A percentile compares a stretch with the other conserved stretches of the same genome.
These are phyloP conservation scores for Hanseniaspora singularis DNA, from an alignment of 805 yeast species.

Conservation along the genomic window DNA sequence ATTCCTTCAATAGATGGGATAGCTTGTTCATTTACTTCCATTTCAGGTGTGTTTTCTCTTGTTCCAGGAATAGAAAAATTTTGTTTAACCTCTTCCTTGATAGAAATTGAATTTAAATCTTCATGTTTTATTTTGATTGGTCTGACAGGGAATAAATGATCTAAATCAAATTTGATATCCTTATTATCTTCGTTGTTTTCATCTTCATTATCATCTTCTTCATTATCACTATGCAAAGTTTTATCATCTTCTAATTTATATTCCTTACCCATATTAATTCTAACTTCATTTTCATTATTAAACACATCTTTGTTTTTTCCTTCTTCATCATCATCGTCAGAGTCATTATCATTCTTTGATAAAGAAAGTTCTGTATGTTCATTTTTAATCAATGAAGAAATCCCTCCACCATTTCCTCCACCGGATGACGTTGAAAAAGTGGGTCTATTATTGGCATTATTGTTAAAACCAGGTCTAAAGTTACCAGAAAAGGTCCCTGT, in stretches of 20 bases:
- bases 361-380: constrained; percentile 18
- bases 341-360: constrained; percentile 24
- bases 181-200: constrained; percentile 16
- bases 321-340: constrained; percentile 18
- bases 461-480: constrained; percentile 4
- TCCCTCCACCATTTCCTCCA: constrained; percentile 22
- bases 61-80: constrained; percentile 22
- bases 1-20: constrained; percentile 8
- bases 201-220: constrained; percentile 23
- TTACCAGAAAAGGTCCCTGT: constrained; percentile 36
- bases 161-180: constrained; percentile 29
- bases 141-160: constrained; percentile 51
- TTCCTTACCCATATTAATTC: constrained; percentile 54
- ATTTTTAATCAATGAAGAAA: constrained; percentile 17
- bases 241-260: constrained; percentile 29
- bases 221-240: constrained; percentile 13
- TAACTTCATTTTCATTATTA: constrained; percentile 24
- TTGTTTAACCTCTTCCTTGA: constrained; percentile 27
- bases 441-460: constrained; percentile 3
- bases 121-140: constrained; percentile 44
- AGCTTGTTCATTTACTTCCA: neutral
- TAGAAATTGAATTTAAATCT: constrained; percentile 25
- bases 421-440: constrained; percentile 16
- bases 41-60: constrained; percentile 25
- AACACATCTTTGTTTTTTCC: constrained; percentile 16